phyloP scores from a whole-genome alignment of 164 flowering plant species.

The Aristolochia contorta region DNA sequence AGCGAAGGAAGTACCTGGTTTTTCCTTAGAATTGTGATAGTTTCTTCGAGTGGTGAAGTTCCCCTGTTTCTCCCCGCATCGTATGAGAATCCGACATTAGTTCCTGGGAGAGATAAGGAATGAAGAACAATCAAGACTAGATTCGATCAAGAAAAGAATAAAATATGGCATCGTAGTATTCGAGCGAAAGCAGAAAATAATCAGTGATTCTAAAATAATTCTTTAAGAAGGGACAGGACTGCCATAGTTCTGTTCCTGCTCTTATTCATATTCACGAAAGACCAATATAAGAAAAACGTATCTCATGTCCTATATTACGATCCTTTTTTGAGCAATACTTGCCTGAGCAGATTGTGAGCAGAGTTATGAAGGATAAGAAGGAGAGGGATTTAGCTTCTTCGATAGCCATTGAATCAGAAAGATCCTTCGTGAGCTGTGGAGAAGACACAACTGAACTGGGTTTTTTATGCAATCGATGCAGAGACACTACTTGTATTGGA shows the following conservation, averaged over 20 bases:
- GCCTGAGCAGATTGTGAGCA: constrained; percentile 36
- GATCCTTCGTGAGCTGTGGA: constrained; percentile 10
- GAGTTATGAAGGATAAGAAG: constrained; percentile 16
- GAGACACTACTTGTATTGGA: not conserved
- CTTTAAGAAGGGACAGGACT: too few relatives aligned
- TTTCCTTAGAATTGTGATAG: constrained; percentile 21
- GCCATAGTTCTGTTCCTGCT: too few relatives aligned
- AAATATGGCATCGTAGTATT: too few relatives aligned
- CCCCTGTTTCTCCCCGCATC: constrained; percentile 24
- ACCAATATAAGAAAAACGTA: not conserved
- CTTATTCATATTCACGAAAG: too few relatives aligned
- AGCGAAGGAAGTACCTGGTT: constrained; percentile 23
- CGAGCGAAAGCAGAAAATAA: too few relatives aligned
- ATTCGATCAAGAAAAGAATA: too few relatives aligned
- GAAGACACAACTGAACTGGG: constrained; percentile 4
- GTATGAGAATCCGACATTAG: constrained; percentile 34
- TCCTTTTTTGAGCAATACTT: constrained; percentile 5
- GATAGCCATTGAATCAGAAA: constrained; percentile 26
- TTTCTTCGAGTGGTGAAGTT: constrained; percentile 15
- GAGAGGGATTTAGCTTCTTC: constrained; percentile 17
- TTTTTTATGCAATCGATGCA: constrained; percentile 6
- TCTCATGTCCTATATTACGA: too few relatives aligned
- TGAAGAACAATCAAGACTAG: too few relatives aligned
- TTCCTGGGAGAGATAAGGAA: not conserved
- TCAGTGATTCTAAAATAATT: too few relatives aligned